phyloP scores from a whole-genome alignment of 1,284 basidiomycete species.

The Amylostereum chailletii region DNA sequence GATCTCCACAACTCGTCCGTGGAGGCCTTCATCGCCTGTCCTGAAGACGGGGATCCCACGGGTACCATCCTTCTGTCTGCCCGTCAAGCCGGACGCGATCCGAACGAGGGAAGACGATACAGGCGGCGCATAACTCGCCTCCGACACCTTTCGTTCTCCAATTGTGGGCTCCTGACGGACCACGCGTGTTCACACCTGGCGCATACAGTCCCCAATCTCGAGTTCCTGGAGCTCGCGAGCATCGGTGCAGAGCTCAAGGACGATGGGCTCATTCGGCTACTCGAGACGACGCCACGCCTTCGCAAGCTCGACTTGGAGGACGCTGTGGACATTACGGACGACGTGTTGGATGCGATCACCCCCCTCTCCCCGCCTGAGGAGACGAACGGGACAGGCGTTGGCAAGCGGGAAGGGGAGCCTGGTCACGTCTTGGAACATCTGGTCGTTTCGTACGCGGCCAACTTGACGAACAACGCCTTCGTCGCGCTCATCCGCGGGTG shows the following conservation, averaged over 20 bases:
- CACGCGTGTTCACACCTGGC: constrained; percentile 66
- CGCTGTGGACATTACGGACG: constrained; percentile 68
- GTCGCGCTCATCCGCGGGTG: constrained; percentile 58
- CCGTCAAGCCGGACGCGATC: constrained; percentile 56
- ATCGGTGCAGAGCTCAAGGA: constrained; percentile 64
- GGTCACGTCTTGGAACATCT: constrained; percentile 70
- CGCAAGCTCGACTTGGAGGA: constrained; percentile 81
- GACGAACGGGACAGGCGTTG: neutral
- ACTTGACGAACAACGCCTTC: constrained; percentile 58
- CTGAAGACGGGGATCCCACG: constrained; percentile 26
- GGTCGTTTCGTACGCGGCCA: constrained; percentile 58
- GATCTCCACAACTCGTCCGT: constrained; percentile 70
- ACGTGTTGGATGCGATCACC: constrained; percentile 58
- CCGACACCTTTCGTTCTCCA: constrained; percentile 72
- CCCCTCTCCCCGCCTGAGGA: constrained; percentile 25
- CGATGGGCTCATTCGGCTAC: constrained; percentile 62
- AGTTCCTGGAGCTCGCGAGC: constrained; percentile 75
- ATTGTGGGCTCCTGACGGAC: constrained; percentile 70
- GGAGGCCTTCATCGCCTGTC: constrained; percentile 59
- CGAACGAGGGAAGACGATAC: constrained; percentile 39
- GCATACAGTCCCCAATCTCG: constrained; percentile 64
- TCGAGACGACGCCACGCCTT: constrained; percentile 65
- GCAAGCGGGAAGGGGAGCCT: constrained; percentile 18
- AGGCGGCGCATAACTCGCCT: constrained; percentile 62
- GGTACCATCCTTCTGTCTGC: constrained; percentile 45